phyloP scores from a whole-genome alignment of 2,329 filamentous ascomycete species.

The Ilyonectria destructans region DNA sequence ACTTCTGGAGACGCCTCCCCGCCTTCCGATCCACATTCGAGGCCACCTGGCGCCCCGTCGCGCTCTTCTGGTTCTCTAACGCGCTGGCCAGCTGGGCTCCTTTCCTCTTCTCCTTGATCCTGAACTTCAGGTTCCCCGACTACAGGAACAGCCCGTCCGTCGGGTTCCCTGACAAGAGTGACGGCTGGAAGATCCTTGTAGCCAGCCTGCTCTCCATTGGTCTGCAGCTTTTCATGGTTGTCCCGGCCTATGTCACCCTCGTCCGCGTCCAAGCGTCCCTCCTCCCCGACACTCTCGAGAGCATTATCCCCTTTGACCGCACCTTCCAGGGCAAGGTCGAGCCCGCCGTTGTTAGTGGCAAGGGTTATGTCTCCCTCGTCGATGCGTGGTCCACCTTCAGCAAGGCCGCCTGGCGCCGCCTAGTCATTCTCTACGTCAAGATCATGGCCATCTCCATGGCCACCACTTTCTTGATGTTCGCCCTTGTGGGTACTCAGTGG shows the following conservation, averaged over 20 bases:
- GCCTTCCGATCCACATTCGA: slow-evolving; percentile 75
- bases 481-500: slow-evolving; percentile 68
- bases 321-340: slow-evolving; percentile 85
- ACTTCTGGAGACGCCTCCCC: slow-evolving; percentile 81
- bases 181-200: slow-evolving; percentile 64
- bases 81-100: slow-evolving; percentile 67
- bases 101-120: slow-evolving; percentile 60
- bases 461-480: slow-evolving; percentile 61
- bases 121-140: slow-evolving; percentile 58
- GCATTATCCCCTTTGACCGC: slow-evolving; percentile 92
- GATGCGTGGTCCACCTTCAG: slow-evolving; percentile 88
- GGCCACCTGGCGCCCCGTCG: slow-evolving; percentile 79
- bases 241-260: slow-evolving; percentile 84
- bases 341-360: slow-evolving; percentile 81
- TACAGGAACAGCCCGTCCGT: slow-evolving; percentile 22
- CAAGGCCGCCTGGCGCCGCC: slow-evolving; percentile 78
- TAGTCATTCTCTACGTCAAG: slow-evolving; percentile 85
- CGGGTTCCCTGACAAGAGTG: slow-evolving; percentile 52
- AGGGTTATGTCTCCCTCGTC: slow-evolving; percentile 78
- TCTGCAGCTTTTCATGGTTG: slow-evolving; percentile 68
- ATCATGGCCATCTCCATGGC: slow-evolving; percentile 71
- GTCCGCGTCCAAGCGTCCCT: slow-evolving; percentile 90
- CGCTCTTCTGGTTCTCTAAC: slow-evolving; percentile 73
- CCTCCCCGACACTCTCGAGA: slow-evolving; percentile 84
- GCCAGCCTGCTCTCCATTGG: slow-evolving; percentile 67